Evolutionary conservation across 345 rosid genomes (phyloP).

Genomic region (Sisymbrium altissimum): DNA sequence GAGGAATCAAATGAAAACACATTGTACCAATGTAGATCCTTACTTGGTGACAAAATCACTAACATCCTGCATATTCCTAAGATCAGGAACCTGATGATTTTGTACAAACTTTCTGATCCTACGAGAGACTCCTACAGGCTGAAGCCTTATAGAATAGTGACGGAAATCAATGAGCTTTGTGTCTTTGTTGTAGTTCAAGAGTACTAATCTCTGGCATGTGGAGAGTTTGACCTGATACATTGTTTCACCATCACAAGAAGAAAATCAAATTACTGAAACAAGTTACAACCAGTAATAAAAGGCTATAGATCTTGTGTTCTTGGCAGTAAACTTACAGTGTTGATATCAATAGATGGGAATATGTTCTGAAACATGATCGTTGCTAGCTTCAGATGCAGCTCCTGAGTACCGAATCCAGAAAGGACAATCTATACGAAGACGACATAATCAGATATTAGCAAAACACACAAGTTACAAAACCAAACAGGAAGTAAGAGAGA

Average conservation of each 20-base stretch:
- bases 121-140: conserved; percentile 83
- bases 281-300: neutral
- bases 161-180: conserved; percentile 81
- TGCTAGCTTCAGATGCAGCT: conserved; percentile 78
- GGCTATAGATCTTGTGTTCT: conserved; percentile 10
- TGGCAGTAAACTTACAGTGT: conserved; percentile 59
- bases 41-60: conserved; percentile 92
- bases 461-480: neutral
- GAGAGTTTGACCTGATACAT: conserved; percentile 82
- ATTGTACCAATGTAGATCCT: conserved; percentile 23
- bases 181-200: conserved; percentile 87
- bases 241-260: conserved; percentile 22
- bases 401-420: conserved; percentile 86
- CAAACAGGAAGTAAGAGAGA: neutral
- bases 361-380: conserved; percentile 95
- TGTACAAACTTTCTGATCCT: conserved; percentile 87
- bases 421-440: conserved; percentile 69
- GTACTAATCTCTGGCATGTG: conserved; percentile 87
- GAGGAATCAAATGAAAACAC: neutral
- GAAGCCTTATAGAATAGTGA: conserved; percentile 86
- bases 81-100: conserved; percentile 84
- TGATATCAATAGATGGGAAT: conserved; percentile 86
- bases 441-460: neutral
- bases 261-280: conserved; percentile 1
- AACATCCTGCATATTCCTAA: conserved; percentile 82